These are phyloP conservation scores for Leishmania mexicana DNA, from an alignment of 208 protist genomes.

Conservation along the genomic window DNA sequence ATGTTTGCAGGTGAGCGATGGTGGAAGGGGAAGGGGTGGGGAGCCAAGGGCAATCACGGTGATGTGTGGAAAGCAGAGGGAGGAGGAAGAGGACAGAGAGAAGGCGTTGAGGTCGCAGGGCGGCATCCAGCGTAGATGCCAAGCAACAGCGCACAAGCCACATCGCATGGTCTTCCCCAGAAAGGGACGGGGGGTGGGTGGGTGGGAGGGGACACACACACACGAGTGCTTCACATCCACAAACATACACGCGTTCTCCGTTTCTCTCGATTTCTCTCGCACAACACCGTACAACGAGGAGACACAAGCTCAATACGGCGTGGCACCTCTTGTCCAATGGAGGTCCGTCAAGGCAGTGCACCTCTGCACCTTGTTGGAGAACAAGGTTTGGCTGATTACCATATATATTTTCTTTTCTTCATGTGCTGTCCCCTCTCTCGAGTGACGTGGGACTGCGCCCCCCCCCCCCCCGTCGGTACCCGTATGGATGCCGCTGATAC, in stretches of 20 bases:
- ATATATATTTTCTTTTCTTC: neutral
- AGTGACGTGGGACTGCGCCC: neutral
- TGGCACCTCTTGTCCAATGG: neutral
- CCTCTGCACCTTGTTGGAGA: neutral
- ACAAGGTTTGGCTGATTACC: neutral
- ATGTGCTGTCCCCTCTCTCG: neutral
- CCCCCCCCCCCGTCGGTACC: neutral
- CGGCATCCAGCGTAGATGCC: neutral
- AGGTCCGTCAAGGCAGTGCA: neutral
- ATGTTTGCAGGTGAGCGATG: conserved; percentile 1
- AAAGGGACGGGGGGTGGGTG: neutral
- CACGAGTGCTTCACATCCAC: neutral
- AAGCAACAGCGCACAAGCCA: neutral
- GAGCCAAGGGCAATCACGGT: neutral
- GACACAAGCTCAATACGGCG: neutral
- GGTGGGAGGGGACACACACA: conserved; percentile 3
- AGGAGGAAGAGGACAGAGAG: neutral
- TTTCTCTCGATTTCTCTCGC: neutral
- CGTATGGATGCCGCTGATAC: neutral
- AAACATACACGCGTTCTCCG: neutral
- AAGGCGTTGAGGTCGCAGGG: neutral
- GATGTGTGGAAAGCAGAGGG: neutral
- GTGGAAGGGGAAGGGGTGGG: neutral
- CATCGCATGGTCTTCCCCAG: neutral
- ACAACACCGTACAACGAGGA: neutral